Evolutionary conservation across 345 rosid genomes (phyloP).

Genomic region (Eucalyptus marginata): DNA sequence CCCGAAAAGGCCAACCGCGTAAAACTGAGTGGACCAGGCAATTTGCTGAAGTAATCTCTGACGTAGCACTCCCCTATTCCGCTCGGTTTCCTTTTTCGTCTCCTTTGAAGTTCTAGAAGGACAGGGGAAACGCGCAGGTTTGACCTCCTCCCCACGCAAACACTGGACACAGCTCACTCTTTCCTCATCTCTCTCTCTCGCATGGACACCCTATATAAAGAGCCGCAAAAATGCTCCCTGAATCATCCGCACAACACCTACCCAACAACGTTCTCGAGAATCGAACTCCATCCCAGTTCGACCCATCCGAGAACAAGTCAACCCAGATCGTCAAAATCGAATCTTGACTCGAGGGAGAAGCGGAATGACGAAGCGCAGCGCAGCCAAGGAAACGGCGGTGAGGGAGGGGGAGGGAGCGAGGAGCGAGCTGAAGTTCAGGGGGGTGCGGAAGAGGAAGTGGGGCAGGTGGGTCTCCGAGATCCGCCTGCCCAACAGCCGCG

Average conservation of each 20-base stretch:
- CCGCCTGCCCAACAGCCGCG: conserved; percentile 1
- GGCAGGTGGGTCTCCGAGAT: conserved; percentile 11
- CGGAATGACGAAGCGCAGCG: background rate
- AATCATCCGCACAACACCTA: background rate
- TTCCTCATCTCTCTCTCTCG: background rate
- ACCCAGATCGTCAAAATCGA: background rate
- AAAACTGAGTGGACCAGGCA: accelerated
- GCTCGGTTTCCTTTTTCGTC: background rate
- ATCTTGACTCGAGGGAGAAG: background rate
- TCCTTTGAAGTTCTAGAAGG: background rate
- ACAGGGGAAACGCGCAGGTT: background rate
- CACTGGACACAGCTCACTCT: background rate
- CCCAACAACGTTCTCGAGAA: background rate
- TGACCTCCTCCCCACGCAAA: background rate
- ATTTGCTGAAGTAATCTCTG: background rate
- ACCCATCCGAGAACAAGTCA: background rate
- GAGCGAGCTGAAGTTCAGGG: background rate
- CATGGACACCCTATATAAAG: background rate
- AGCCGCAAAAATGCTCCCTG: background rate
- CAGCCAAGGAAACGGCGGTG: background rate
- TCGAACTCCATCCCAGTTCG: background rate
- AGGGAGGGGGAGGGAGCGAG: background rate
- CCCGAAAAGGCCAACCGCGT: background rate
- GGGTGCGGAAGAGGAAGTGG: conserved; percentile 16
- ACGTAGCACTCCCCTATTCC: background rate